Base-by-base conservation (phyloP, 2,329 filamentous ascomycete genomes). In the Pseudonectria foliicola region DNA sequence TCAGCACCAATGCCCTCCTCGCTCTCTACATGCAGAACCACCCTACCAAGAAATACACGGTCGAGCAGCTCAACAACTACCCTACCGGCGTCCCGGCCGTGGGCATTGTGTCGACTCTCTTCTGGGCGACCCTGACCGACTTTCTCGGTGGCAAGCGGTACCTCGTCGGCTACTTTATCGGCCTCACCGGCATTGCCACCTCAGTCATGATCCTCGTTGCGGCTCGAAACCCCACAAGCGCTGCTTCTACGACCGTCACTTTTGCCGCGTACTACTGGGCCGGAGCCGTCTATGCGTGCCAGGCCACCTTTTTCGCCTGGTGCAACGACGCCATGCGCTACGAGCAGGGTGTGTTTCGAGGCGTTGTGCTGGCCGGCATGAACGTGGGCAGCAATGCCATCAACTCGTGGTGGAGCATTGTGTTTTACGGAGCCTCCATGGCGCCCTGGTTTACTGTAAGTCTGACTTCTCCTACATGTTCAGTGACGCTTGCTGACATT, bases 241-340 rank as follows among this genome's bases (percentile, higher is more conserved):
- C 56, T 0, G 32, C 31, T 0, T 70, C 67, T 3, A 80, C 74
- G 0, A 51, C 68, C 0, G 62, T 73, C 1, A 69, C 77, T 0
- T 81, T 85, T 41, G 78, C 56, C 0, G 78, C 79, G 4, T 85
- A 83, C 46, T 85, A 84, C 55, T 80, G 75, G 73, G 77, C 80
- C 0, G 82, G 82, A 1, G 64, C 71, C 4, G 77, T 84, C 0
- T 85, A 85, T 45, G 80, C 81, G 0, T 82, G 80, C 48, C 80
- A 86, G 56, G 80, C 82, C 1, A 82, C 77, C 0, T 85, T 85
- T 46, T 85, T 86, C 45, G 81, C 82, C 0, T 85, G 81, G 81
- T 81, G 78, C 14, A 85, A 86, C 46, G 81, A 85, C 48, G 75
- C 77, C 3, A 73, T 82, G 62, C 68, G 77, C 7, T 71, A 73